These are phyloP conservation scores for Erodium texanum DNA, from an alignment of 441 rosid genomes.

Conservation along the genomic window DNA sequence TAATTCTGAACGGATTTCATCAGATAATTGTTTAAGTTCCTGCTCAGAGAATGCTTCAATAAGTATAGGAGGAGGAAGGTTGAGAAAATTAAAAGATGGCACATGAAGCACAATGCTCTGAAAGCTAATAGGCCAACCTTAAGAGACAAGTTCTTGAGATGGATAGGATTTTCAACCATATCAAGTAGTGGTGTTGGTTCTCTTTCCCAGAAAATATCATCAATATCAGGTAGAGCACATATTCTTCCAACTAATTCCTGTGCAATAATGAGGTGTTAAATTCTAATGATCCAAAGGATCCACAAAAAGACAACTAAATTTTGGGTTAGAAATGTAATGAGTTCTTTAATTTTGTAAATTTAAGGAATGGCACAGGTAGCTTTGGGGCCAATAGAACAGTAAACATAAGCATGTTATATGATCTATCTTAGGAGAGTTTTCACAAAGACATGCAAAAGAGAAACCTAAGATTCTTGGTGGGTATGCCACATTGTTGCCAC, in stretches of 20 bases:
- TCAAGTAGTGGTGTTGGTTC: conserved; percentile 68
- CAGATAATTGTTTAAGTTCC: conserved; percentile 72
- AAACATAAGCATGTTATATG: neutral
- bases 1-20: conserved; percentile 60
- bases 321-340: too few relatives aligned
- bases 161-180: conserved; percentile 63
- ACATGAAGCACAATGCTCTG: conserved; percentile 3
- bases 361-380: neutral
- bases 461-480: neutral
- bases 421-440: neutral
- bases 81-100: conserved; percentile 9
- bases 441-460: neutral
- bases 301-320: neutral
- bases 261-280: conserved; percentile 6
- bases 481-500: neutral
- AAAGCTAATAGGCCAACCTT: conserved; percentile 40
- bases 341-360: neutral
- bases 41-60: conserved; percentile 23
- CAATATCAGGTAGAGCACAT: conserved; percentile 52
- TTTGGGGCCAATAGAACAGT: neutral
- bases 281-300: neutral
- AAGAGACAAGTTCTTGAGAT: conserved; percentile 56
- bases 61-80: conserved; percentile 4
- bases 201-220: conserved; percentile 60
- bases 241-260: conserved; percentile 40